Evolutionary conservation across 2,329 filamentous ascomycete genomes (phyloP).

Genomic region (Neopestalotiopsis rosae): DNA sequence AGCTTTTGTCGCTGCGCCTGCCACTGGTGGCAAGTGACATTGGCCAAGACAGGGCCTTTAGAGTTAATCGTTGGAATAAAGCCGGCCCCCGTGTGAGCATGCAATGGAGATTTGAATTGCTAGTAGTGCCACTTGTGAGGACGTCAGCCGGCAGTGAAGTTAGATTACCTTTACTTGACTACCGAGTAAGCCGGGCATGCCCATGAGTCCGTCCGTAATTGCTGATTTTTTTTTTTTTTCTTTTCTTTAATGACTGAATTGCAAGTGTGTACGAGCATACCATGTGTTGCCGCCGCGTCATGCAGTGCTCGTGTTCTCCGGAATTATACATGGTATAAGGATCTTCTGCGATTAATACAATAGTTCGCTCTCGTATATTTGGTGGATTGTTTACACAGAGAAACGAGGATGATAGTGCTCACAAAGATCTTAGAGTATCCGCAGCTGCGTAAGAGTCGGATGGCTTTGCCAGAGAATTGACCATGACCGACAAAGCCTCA

Average conservation of each 20-base stretch:
- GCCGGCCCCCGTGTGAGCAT: neutral
- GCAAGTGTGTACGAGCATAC: too few relatives aligned
- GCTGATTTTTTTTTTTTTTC: too few relatives aligned
- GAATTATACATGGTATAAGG: too few relatives aligned
- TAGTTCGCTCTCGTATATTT: neutral
- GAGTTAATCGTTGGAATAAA: neutral
- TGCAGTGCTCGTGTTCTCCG: too few relatives aligned
- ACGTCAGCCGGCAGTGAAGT: conserved; percentile 2
- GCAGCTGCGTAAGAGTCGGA: conserved; percentile 11
- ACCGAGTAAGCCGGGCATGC: neutral
- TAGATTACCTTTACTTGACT: neutral
- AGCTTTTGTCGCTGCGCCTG: conserved; percentile 29
- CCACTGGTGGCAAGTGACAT: conserved; percentile 27
- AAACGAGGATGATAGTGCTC: neutral
- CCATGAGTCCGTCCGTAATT: too few relatives aligned
- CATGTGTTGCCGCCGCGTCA: too few relatives aligned
- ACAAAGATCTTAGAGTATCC: neutral
- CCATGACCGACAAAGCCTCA: neutral
- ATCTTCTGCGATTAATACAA: too few relatives aligned
- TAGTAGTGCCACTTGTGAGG: neutral
- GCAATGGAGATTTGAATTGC: neutral
- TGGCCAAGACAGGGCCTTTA: conserved; percentile 19
- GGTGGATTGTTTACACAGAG: neutral
- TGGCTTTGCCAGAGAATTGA: conserved; percentile 2
- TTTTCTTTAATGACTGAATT: too few relatives aligned